phyloP scores from a whole-genome alignment of 2,329 filamentous ascomycete genomes.

The Alternaria burnsii region DNA sequence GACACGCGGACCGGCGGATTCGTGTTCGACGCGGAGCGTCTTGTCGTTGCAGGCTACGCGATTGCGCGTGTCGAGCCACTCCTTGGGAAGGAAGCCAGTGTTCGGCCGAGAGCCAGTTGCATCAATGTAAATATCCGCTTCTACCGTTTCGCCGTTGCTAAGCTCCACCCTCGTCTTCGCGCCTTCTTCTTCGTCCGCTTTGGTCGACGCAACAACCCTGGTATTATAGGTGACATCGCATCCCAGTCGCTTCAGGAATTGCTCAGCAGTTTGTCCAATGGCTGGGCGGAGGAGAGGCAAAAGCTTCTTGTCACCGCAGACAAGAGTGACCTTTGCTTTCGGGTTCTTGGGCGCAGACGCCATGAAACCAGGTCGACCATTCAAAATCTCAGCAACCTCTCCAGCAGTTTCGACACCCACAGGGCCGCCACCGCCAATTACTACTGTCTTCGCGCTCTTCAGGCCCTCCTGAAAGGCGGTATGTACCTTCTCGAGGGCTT shows the following conservation, averaged over 20 bases:
- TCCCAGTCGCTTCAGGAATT: slow-evolving; percentile 57
- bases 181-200: slow-evolving; percentile 41
- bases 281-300: slow-evolving; percentile 55
- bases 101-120: slow-evolving; percentile 63
- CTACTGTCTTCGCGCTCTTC: slow-evolving; percentile 53
- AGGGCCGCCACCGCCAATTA: slow-evolving; percentile 61
- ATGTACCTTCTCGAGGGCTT: slow-evolving; percentile 42
- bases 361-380: slow-evolving; percentile 49
- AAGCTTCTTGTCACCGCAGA: slow-evolving; percentile 56
- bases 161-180: slow-evolving; percentile 55
- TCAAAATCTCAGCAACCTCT: slow-evolving; percentile 57
- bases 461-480: slow-evolving; percentile 50
- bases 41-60: slow-evolving; percentile 60
- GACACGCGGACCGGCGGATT: slow-evolving; percentile 53
- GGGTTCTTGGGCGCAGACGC: slow-evolving; percentile 49
- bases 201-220: slow-evolving; percentile 41
- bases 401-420: slow-evolving; percentile 62
- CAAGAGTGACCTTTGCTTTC: slow-evolving; percentile 56
- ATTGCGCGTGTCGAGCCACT: slow-evolving; percentile 59
- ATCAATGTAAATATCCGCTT: slow-evolving; percentile 63
- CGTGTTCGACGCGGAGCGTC: slow-evolving; percentile 58
- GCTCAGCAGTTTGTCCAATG: slow-evolving; percentile 58
- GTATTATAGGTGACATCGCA: slow-evolving; percentile 57
- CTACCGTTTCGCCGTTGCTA: slow-evolving; percentile 58
- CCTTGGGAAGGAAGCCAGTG: slow-evolving; percentile 61